A percentile compares a stretch with the other conserved stretches of the same genome.
These are phyloP conservation scores for Capsicum pubescens DNA, from an alignment of 257 asterid species.

Conservation along the genomic window DNA sequence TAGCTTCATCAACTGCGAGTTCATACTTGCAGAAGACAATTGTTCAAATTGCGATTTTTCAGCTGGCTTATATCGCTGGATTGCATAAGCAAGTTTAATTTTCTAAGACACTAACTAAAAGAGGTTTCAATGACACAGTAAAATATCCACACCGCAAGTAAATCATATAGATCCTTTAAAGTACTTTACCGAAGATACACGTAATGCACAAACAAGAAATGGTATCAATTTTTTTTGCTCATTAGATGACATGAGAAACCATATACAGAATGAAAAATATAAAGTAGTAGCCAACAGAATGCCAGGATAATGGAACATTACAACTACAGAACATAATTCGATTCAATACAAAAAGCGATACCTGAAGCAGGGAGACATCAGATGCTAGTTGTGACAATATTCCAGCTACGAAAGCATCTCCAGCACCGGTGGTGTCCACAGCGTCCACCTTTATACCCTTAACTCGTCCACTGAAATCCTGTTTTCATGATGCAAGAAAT, in stretches of 20 bases:
- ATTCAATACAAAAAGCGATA: slow-evolving; percentile 34
- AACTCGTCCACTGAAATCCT: slow-evolving; percentile 94
- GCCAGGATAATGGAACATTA: neutral
- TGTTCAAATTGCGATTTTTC: neutral
- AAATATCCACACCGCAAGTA: neutral
- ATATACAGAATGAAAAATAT: neutral
- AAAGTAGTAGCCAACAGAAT: neutral
- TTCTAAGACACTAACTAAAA: neutral
- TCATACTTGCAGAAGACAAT: neutral
- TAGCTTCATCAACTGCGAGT: slow-evolving; percentile 13
- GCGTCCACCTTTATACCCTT: slow-evolving; percentile 81
- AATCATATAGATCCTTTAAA: neutral
- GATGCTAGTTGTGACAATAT: slow-evolving; percentile 76
- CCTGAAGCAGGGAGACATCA: slow-evolving; percentile 79
- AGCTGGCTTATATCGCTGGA: slow-evolving; percentile 12
- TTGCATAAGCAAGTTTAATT: neutral
- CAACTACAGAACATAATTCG: neutral
- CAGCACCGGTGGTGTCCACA: slow-evolving; percentile 97
- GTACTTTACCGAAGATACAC: neutral
- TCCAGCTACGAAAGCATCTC: slow-evolving; percentile 99
- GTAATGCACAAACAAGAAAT: neutral
- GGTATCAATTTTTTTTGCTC: neutral
- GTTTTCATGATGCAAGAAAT: slow-evolving; percentile 26
- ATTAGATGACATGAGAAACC: neutral
- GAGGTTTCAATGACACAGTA: neutral